Percentiles rank a stretch among this genome's conserved stretches.
Evolutionary conservation across 2,329 filamentous ascomycete species (phyloP).

Genomic region (Talaromyces verruculosus): DNA sequence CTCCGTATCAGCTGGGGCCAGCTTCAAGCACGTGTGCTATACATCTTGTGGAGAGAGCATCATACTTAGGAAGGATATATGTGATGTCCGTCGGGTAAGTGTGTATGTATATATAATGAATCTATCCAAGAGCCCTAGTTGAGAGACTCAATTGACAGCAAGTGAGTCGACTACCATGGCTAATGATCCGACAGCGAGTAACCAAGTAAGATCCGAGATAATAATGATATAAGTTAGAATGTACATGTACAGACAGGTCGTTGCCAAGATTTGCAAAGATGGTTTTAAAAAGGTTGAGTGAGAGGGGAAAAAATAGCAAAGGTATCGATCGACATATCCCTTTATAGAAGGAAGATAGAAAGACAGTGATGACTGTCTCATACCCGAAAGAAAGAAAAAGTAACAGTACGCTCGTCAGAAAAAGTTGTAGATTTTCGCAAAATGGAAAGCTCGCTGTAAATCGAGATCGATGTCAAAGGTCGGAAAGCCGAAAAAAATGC

Average conservation of each 20-base stretch:
- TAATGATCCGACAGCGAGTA: background rate
- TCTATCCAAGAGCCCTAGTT: background rate
- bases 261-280: background rate
- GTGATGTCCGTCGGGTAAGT: background rate
- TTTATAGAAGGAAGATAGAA: background rate
- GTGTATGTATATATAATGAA: background rate
- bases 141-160: background rate
- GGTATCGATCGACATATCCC: background rate
- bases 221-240: background rate
- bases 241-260: background rate
- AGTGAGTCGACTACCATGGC: background rate
- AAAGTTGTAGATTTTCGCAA: background rate
- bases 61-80: too few species aligned
- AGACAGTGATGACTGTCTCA: background rate
- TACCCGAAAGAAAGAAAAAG: background rate
- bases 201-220: background rate
- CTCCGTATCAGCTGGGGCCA: too few species aligned
- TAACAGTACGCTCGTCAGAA: background rate
- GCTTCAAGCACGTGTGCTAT: too few species aligned
- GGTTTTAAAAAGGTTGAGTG: background rate
- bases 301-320: background rate
- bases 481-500: background rate
- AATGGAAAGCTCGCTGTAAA: background rate
- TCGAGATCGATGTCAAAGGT: background rate
- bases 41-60: too few species aligned